Conservation (phyloP, 2,329 filamentous ascomycete species). For the Bretziella fagacearum region DNA sequence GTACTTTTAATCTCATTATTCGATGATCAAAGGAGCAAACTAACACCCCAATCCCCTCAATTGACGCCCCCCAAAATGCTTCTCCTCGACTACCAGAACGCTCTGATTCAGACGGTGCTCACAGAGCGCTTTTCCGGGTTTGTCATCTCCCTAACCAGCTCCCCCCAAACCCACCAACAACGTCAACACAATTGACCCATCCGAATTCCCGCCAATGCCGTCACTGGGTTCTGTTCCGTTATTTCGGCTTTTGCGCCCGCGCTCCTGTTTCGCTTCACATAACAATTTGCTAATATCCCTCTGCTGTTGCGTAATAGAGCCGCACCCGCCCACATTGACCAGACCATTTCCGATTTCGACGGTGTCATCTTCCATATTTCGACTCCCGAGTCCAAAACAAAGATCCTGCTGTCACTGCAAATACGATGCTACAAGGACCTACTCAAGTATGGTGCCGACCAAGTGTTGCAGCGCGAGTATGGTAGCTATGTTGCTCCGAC, state of each 20-base stretch:
- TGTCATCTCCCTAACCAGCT: conserved; percentile 7
- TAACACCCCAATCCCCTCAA: background rate
- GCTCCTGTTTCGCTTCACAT: background rate
- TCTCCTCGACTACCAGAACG: conserved; percentile 97
- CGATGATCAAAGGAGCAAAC: background rate
- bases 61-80: conserved; percentile 42
- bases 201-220: too few relatives aligned
- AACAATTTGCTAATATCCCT: background rate
- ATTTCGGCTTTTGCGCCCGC: too few relatives aligned
- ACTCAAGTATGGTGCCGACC: conserved; percentile 78
- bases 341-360: conserved; percentile 97
- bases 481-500: conserved; percentile 74
- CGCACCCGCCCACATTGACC: conserved; percentile 77
- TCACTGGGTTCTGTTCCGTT: background rate
- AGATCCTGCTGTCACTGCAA: conserved; percentile 86
- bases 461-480: conserved; percentile 87
- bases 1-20: background rate
- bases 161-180: background rate
- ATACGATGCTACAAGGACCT: conserved; percentile 92
- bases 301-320: conserved; percentile 35
- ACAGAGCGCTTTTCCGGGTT: conserved; percentile 86
- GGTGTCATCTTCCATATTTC: conserved; percentile 98
- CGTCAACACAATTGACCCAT: too few relatives aligned
- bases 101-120: conserved; percentile 88
- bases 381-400: conserved; percentile 80